A percentile compares a stretch with the other conserved stretches of the same genome.
Evolutionary conservation across 768 basidiomycete species (phyloP).

Genomic region (Udeniomyces megalosporus): DNA sequence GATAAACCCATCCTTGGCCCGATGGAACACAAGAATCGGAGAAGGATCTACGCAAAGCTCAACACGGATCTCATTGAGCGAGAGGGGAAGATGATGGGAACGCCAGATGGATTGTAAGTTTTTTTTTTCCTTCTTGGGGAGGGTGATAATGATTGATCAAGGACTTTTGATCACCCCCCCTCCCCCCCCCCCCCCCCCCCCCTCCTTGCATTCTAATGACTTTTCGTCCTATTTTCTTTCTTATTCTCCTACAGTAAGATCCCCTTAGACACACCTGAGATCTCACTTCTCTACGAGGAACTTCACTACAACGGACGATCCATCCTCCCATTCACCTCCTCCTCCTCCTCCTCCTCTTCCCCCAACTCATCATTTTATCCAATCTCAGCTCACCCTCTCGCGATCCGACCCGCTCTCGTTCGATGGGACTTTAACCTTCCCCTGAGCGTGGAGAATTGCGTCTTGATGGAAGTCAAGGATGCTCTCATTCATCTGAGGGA

Average conservation of each 20-base stretch:
- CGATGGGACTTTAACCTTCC: conserved; percentile 60
- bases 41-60: conserved; percentile 65
- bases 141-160: no score
- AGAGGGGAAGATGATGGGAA: conserved; percentile 32
- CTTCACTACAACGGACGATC: conserved; percentile 11
- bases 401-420: conserved; percentile 53
- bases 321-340: background rate
- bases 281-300: conserved; percentile 12
- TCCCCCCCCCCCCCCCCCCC: no score
- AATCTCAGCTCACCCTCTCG: conserved; percentile 42
- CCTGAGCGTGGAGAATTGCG: conserved; percentile 61
- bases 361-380: conserved; percentile 53
- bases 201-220: no score
- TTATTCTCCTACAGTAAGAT: background rate
- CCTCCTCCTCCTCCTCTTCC: background rate
- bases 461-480: conserved; percentile 63
- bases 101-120: conserved; percentile 8
- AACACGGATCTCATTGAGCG: conserved; percentile 57
- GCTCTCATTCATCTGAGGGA: conserved; percentile 48
- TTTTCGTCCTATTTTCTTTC: background rate
- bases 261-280: background rate
- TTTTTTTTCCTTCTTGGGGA: background rate
- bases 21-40: conserved; percentile 61
- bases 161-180: no score
- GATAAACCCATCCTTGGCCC: conserved; percentile 69